Conservation (phyloP, 345 rosid species). For the Ailanthus altissimus region DNA sequence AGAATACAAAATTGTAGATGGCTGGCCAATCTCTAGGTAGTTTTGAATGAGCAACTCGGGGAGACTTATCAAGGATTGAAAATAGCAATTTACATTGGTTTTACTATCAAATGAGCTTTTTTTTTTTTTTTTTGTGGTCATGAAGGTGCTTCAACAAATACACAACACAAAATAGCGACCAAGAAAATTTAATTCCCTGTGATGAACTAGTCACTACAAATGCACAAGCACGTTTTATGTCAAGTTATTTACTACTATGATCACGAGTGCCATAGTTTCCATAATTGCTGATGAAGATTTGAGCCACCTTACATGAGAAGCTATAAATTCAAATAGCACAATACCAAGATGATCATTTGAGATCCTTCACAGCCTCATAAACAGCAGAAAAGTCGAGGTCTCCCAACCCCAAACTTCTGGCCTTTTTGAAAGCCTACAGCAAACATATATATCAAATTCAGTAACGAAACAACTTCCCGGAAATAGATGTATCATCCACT, state of each 20-base stretch:
- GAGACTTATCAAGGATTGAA: not conserved
- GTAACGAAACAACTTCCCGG: not conserved
- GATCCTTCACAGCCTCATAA: constrained; percentile 58
- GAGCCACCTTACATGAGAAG: constrained; percentile 3
- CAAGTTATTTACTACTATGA: not conserved
- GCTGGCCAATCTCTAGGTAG: not conserved
- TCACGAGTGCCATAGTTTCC: constrained; percentile 3
- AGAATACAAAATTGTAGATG: not conserved
- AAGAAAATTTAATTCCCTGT: not conserved
- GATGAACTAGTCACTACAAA: not conserved
- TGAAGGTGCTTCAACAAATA: not conserved
- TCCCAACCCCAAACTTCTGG: constrained; percentile 82
- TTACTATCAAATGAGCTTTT: not conserved
- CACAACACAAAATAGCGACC: not conserved
- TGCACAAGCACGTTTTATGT: not conserved
- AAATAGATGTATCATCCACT: not conserved
- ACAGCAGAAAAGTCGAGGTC: constrained; percentile 92
- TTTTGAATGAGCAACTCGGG: not conserved
- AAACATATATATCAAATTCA: not conserved
- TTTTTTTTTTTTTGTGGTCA: not conserved
- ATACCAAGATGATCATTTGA: constrained; percentile 32
- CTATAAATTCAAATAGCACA: not conserved
- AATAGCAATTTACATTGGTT: not conserved
- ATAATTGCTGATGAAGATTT: not conserved
- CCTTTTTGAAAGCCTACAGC: constrained; percentile 87